A percentile compares a stretch with the other conserved stretches of the same genome.
Evolutionary conservation across 257 asterid genomes (phyloP).

Genomic region (Solanum chaucha): DNA sequence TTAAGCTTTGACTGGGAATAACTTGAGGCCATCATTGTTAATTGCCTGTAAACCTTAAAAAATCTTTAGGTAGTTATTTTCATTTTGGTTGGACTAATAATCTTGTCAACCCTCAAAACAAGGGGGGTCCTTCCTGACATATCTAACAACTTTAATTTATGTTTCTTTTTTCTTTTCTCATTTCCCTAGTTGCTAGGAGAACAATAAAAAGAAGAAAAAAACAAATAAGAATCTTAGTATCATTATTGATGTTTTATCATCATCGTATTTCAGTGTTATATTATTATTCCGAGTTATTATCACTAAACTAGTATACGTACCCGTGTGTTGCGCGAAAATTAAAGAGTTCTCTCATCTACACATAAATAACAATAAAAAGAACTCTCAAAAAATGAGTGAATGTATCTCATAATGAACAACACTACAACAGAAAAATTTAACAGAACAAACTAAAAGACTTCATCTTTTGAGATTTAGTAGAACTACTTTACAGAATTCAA

Average conservation of each 20-base stretch:
- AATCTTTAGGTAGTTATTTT: not conserved
- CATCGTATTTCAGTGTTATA: not conserved
- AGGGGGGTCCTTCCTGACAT: not conserved
- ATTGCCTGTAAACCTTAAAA: not conserved
- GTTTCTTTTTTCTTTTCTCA: not conserved
- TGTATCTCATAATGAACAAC: no score
- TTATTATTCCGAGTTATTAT: not conserved
- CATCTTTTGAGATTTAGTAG: no score
- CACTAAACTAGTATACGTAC: not conserved
- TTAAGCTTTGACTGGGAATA: not conserved
- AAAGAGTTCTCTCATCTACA: no score
- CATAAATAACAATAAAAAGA: no score
- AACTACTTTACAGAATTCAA: no score
- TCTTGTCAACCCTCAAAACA: not conserved
- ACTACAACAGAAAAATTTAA: no score
- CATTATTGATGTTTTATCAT: not conserved
- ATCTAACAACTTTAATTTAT: not conserved
- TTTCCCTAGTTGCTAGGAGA: not conserved
- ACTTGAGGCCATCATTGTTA: not conserved
- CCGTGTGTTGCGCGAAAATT: no score
- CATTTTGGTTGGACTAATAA: not conserved
- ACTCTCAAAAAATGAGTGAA: no score
- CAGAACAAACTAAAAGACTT: no score
- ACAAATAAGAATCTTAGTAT: not conserved
- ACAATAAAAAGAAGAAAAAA: not conserved